Percentiles rank a stretch among this genome's conserved stretches.
Evolutionary conservation across 2,329 filamentous ascomycete species (phyloP).

Genomic region (Pochonia chlamydosporia): DNA sequence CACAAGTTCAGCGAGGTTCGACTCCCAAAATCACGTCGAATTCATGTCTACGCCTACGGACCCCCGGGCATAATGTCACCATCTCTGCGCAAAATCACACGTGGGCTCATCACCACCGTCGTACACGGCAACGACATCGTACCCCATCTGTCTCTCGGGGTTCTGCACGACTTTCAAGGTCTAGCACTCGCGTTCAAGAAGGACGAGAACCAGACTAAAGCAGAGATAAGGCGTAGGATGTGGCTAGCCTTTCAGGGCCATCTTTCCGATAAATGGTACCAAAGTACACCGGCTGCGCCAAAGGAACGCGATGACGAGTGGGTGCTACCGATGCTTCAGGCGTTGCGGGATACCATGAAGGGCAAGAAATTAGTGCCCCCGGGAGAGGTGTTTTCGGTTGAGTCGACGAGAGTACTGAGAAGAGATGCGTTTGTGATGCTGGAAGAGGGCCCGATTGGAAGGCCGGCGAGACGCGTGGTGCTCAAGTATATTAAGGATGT

Average conservation of each 20-base stretch:
- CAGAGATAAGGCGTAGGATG: conserved; percentile 59
- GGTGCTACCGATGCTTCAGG: conserved; percentile 62
- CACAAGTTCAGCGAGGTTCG: conserved; percentile 32
- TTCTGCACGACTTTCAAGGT: conserved; percentile 69
- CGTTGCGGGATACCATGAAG: conserved; percentile 61
- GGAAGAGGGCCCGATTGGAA: conserved; percentile 47
- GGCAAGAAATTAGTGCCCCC: conserved; percentile 67
- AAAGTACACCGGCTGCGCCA: conserved; percentile 20
- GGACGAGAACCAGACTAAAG: conserved; percentile 61
- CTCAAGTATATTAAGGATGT: conserved; percentile 68
- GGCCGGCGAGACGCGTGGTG: conserved; percentile 62
- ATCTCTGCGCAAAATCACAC: conserved; percentile 61
- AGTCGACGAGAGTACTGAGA: conserved; percentile 61
- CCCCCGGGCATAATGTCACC: conserved; percentile 68
- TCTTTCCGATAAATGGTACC: conserved; percentile 56
- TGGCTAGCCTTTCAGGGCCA: conserved; percentile 60
- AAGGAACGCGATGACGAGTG: conserved; percentile 58
- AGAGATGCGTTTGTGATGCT: conserved; percentile 54
- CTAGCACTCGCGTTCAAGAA: conserved; percentile 67
- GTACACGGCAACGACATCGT: conserved; percentile 71
- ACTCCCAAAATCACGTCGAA: conserved; percentile 61
- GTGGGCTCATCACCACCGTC: conserved; percentile 68
- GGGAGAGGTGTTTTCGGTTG: conserved; percentile 69
- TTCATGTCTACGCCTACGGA: conserved; percentile 76
- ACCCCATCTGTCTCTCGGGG: conserved; percentile 65